Base-by-base conservation (phyloP, 768 basidiomycete species). In the Clitopilus hobsonii region DNA sequence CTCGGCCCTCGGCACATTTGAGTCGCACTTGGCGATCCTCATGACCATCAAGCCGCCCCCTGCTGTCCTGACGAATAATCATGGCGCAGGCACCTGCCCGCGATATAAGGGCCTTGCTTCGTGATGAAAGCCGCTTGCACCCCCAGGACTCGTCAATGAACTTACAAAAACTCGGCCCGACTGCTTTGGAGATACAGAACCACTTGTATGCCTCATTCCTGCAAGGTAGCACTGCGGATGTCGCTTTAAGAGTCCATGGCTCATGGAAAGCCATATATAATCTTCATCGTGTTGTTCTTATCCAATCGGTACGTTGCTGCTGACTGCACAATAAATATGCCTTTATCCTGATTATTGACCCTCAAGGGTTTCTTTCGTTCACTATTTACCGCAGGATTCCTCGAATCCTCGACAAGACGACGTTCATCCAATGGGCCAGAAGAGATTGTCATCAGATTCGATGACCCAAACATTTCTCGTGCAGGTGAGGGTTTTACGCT, bases 341-440 rank as follows among this genome's bases (percentile, higher is more conserved):
- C 61, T 52, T 50, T n/a, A 56, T 47, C 38, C 32, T 51, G 57
- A 50, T 30, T 60, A 1, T 16, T 11, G 22, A 1, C 62, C n/a
- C n/a, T n/a, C n/a, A n/a, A 90, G 86, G 94, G 89, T 10, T 97
- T 93, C 78, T 95, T 96, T 71, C 79, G 83, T 49, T 86, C 90
- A 27, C 80, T 97, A 20, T 97, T 96, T 70, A 91, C 88, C 0
- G 80, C 84, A 1, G 90, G 88, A 3, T 92, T 90, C 62, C 70
- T 76, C 26, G 91, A 92, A 63, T 85, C 88, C 0, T 65, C 70
- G 7, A 58, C 65, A 48, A 57, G 71, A 26, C 64, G 62, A n/a
- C 58, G 63, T 38, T 60, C 54, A 41, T 63, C 64, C 16, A 61
- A 58, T 48, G 56, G 60, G 51, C 64, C 75, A 2, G 82, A 86